Percentiles rank a stretch among this genome's conserved stretches.
These are phyloP conservation scores for Fomitopsis serialis DNA, from an alignment of 768 basidiomycete genomes.

Conservation along the genomic window DNA sequence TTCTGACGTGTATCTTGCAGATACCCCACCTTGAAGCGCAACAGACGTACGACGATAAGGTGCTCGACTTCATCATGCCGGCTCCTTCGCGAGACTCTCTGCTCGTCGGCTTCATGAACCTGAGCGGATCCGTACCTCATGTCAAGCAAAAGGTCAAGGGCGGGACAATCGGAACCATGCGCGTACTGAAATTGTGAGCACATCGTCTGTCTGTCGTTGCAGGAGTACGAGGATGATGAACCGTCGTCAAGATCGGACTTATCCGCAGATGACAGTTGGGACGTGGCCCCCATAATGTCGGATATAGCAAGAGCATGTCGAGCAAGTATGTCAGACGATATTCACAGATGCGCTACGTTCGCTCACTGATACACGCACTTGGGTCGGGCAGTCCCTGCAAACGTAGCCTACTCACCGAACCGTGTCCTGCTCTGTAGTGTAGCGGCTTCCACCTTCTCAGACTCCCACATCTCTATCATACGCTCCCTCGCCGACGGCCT, in stretches of 20 bases:
- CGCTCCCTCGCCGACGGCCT: background rate
- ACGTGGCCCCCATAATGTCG: constrained; percentile 40
- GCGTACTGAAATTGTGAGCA: constrained; percentile 50
- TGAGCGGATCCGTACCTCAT: constrained; percentile 36
- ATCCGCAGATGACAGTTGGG: constrained; percentile 45
- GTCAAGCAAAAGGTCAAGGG: constrained; percentile 30
- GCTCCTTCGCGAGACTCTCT: constrained; percentile 29
- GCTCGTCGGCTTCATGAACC: constrained; percentile 44
- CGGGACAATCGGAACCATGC: constrained; percentile 41
- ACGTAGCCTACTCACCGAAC: constrained; percentile 54
- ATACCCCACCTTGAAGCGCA: constrained; percentile 4
- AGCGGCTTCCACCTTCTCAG: constrained; percentile 33
- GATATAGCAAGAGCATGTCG: constrained; percentile 37
- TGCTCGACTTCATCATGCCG: constrained; percentile 43
- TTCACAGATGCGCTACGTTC: background rate
- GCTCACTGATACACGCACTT: background rate
- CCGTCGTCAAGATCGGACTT: constrained; percentile 44
- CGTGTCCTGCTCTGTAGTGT: constrained; percentile 47
- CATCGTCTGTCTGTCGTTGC: background rate
- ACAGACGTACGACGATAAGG: constrained; percentile 38
- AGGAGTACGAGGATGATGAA: background rate
- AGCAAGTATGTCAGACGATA: constrained; percentile 26
- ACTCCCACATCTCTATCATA: constrained; percentile 8
- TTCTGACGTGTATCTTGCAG: constrained; percentile 1
- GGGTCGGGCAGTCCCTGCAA: constrained; percentile 52